These are phyloP conservation scores for Phaseolus lunatus DNA, from an alignment of 306 rosid genomes.

Conservation along the genomic window DNA sequence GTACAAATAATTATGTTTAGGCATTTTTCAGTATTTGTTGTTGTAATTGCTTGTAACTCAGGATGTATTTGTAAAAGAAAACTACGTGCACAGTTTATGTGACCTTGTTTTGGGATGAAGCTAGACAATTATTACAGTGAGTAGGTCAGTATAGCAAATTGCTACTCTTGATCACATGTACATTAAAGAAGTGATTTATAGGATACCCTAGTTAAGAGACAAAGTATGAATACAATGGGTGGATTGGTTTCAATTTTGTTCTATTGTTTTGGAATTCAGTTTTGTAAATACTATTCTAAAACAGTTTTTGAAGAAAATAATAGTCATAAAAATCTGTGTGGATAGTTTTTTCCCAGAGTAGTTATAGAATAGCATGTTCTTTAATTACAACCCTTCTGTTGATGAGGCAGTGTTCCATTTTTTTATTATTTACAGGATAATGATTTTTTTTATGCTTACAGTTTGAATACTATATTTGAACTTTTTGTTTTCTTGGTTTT, in stretches of 20 bases:
- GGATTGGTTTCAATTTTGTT: background rate
- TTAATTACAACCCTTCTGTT: background rate
- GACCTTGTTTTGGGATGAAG: constrained; percentile 8
- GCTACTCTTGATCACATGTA: background rate
- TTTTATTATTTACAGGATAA: background rate
- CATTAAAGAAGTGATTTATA: constrained; percentile 11
- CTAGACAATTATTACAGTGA: background rate
- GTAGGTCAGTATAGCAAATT: constrained; percentile 3
- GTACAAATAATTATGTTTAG: constrained; percentile 22
- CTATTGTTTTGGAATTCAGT: background rate
- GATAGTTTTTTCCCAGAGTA: background rate
- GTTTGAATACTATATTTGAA: constrained; percentile 1
- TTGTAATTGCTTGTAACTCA: background rate
- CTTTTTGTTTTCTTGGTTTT: constrained; percentile 22
- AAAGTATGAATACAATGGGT: background rate
- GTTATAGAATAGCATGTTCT: background rate
- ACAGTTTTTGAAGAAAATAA: constrained; percentile 6
- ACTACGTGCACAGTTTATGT: constrained; percentile 13
- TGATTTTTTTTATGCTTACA: background rate
- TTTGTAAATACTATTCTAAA: background rate
- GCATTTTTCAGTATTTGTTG: constrained; percentile 20
- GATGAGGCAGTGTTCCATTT: constrained; percentile 12
- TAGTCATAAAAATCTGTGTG: background rate
- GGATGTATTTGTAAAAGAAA: background rate
- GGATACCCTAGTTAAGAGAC: background rate